These are phyloP conservation scores for Sicyos edulis DNA, from an alignment of 306 rosid genomes.

Conservation along the genomic window DNA sequence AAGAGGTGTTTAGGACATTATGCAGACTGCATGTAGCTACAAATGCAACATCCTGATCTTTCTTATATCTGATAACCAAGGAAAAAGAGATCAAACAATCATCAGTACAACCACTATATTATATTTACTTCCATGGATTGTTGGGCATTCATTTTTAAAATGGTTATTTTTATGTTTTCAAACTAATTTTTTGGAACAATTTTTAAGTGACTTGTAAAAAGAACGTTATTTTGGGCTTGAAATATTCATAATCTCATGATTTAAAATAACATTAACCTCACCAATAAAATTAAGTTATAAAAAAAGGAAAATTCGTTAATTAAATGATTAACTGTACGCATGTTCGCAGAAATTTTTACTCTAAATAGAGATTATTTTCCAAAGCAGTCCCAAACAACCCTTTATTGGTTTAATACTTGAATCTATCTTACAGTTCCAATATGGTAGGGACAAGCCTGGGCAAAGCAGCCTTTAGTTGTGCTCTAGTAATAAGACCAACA, in stretches of 20 bases:
- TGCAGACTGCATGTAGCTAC: constrained; percentile 85
- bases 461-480: constrained; percentile 78
- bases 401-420: not conserved
- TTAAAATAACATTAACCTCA: not conserved
- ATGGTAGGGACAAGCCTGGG: constrained; percentile 87
- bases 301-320: not conserved
- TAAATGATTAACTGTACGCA: not conserved
- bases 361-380: constrained; percentile 6
- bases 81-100: constrained; percentile 15
- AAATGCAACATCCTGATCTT: constrained; percentile 71
- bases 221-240: not conserved
- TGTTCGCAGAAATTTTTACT: not conserved
- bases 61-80: constrained; percentile 59
- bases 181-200: not conserved
- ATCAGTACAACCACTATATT: not conserved
- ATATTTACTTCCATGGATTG: not conserved
- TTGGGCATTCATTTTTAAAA: not conserved
- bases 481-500: constrained; percentile 79
- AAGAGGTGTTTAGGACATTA: constrained; percentile 67
- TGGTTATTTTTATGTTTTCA: not conserved
- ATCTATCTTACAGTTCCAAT: constrained; percentile 77
- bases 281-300: not conserved
- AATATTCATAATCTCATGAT: not conserved
- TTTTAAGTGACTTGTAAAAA: not conserved
- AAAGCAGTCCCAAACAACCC: constrained; percentile 1